Conservation (phyloP, 176 grass and related monocot genomes). For the Guadua angustifolia region DNA sequence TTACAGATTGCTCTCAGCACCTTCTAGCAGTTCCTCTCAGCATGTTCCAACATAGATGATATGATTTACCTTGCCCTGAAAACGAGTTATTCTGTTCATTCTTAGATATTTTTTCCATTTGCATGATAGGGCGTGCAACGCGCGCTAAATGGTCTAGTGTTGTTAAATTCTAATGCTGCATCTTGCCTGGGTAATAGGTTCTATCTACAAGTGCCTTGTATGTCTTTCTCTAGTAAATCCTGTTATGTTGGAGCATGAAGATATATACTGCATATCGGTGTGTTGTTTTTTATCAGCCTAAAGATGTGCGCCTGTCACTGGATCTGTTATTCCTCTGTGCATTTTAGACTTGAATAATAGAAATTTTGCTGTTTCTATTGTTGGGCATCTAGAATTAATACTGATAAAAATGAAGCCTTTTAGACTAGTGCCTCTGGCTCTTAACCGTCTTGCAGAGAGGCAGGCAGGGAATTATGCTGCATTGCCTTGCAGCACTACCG, state of each 20-base stretch:
- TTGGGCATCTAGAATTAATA: not conserved
- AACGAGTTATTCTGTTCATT: no score
- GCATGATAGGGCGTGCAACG: no score
- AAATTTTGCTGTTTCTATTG: not conserved
- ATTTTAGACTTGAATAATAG: not conserved
- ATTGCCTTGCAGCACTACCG: not conserved
- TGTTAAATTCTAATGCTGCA: not conserved
- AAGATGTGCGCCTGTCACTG: not conserved
- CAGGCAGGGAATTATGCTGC: not conserved
- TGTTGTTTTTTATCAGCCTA: not conserved
- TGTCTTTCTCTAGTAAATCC: not conserved
- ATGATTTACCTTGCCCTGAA: no score
- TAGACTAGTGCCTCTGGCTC: not conserved
- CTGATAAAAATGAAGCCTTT: not conserved
- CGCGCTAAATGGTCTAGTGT: no score
- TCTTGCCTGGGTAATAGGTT: not conserved
- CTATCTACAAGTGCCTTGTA: not conserved
- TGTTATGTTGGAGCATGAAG: not conserved
- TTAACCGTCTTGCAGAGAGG: not conserved
- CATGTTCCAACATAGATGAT: no score
- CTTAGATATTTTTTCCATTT: no score
- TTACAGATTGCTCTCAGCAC: no score
- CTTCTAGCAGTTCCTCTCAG: no score
- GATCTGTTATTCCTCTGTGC: not conserved
- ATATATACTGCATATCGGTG: not conserved